These are phyloP conservation scores for Aphanomyces astaci DNA, from an alignment of 352 stramenopile genomes.

Conservation along the genomic window DNA sequence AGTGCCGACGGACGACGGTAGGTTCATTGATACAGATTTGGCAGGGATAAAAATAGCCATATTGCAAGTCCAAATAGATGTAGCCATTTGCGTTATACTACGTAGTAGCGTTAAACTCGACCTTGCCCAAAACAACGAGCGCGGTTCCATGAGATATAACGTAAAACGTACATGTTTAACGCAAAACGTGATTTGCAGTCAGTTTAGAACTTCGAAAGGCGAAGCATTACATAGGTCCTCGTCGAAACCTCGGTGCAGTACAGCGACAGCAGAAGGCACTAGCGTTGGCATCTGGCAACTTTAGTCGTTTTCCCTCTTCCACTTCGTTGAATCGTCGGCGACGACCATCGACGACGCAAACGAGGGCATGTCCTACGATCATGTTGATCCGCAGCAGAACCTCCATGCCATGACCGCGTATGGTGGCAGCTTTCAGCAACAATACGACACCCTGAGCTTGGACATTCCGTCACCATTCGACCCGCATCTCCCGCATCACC, in stretches of 20 bases:
- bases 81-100: too few relatives aligned
- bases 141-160: too few relatives aligned
- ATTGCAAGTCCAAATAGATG: not conserved
- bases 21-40: too few relatives aligned
- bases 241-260: conserved; percentile 1
- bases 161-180: not conserved
- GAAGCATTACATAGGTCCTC: not conserved
- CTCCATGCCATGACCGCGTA: not conserved
- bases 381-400: not conserved
- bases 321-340: not conserved
- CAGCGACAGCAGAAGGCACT: not conserved
- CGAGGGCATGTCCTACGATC: not conserved
- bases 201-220: conserved; percentile 10
- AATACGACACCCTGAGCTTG: not conserved
- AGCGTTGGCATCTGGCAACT: not conserved
- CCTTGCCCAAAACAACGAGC: not conserved
- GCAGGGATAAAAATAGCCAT: not conserved
- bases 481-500: not conserved
- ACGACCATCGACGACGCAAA: not conserved
- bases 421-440: not conserved
- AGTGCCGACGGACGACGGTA: too few relatives aligned
- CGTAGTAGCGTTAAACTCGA: not conserved
- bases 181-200: not conserved
- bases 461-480: not conserved
- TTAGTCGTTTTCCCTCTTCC: not conserved